Percentiles rank a stretch among this genome's conserved stretches.
These are phyloP conservation scores for Apiotrichum porosum DNA, from an alignment of 1,284 basidiomycete genomes.

Conservation along the genomic window DNA sequence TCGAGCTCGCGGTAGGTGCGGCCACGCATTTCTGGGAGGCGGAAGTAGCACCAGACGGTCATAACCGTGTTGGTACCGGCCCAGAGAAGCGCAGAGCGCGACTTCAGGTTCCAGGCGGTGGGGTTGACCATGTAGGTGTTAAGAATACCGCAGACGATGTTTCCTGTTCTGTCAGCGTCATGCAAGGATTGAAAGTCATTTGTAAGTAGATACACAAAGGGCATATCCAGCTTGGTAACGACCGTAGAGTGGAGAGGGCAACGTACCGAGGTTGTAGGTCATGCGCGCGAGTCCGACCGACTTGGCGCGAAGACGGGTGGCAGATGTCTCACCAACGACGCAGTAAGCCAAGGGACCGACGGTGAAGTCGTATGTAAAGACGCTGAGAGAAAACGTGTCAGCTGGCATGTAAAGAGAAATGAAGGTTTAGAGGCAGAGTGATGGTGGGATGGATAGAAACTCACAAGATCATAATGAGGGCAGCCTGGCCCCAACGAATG, in stretches of 20 bases:
- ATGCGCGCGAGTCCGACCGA: slow-evolving; percentile 51
- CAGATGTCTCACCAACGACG: slow-evolving; percentile 48
- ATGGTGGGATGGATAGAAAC: too few species aligned
- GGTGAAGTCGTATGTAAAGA: slow-evolving; percentile 28
- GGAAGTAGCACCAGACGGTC: slow-evolving; percentile 20
- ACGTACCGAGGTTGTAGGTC: slow-evolving; percentile 48
- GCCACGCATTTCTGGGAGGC: slow-evolving; percentile 35
- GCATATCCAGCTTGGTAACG: too few species aligned
- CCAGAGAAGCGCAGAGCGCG: slow-evolving; percentile 47
- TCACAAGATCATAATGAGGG: slow-evolving; percentile 24
- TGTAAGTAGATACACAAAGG: too few species aligned
- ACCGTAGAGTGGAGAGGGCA: not conserved
- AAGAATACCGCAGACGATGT: too few species aligned
- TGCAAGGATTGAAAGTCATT: too few species aligned
- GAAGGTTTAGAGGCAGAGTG: too few species aligned
- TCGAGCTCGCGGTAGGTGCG: slow-evolving; percentile 49
- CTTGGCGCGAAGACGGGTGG: slow-evolving; percentile 50
- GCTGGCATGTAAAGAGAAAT: too few species aligned
- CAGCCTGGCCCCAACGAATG: slow-evolving; percentile 16
- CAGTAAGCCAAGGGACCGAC: slow-evolving; percentile 27
- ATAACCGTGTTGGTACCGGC: slow-evolving; percentile 27
- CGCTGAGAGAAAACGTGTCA: too few species aligned
- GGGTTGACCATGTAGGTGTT: slow-evolving; percentile 21
- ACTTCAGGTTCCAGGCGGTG: slow-evolving; percentile 19
- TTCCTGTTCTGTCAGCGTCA: not conserved